phyloP scores from a whole-genome alignment of 129 eudicot species.

The Flaveria linearis region DNA sequence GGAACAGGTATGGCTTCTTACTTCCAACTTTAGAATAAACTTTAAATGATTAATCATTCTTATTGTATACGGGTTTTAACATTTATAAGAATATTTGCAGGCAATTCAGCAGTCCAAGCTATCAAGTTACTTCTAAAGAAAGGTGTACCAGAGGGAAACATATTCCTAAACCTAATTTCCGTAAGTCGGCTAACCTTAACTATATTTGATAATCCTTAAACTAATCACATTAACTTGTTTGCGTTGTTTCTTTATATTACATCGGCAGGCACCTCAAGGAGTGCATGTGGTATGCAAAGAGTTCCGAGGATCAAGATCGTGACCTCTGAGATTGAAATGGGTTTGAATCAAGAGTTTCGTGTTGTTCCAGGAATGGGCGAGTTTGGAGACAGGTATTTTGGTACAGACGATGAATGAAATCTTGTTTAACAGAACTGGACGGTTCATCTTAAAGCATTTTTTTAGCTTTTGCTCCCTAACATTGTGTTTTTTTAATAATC shows the following conservation, averaged over 20 bases:
- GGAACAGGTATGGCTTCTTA: constrained; percentile 64
- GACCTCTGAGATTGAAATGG: constrained; percentile 84
- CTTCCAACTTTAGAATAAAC: not conserved
- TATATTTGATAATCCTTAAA: not conserved
- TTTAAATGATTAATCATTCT: not conserved
- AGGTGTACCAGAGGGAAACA: constrained; percentile 83
- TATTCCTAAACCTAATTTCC: constrained; percentile 84
- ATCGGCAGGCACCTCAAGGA: constrained; percentile 84
- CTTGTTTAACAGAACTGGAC: not conserved
- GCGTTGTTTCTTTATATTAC: not conserved
- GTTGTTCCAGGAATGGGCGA: constrained; percentile 95
- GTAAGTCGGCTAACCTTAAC: constrained; percentile 39
- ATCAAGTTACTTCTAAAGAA: constrained; percentile 72
- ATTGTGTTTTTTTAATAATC: not conserved
- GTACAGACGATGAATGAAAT: constrained; percentile 73
- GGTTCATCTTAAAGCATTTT: not conserved
- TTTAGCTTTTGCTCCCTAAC: not conserved
- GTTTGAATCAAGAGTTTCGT: constrained; percentile 70
- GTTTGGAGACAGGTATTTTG: constrained; percentile 87
- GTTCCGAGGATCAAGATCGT: constrained; percentile 76
- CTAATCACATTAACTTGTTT: not conserved
- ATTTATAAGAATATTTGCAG: constrained; percentile 32
- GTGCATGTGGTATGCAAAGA: constrained; percentile 76
- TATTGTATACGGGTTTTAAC: not conserved
- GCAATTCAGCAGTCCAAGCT: constrained; percentile 88